Evolutionary conservation across 208 protist species (phyloP).

Genomic region (Paratrypanosoma confusum): DNA sequence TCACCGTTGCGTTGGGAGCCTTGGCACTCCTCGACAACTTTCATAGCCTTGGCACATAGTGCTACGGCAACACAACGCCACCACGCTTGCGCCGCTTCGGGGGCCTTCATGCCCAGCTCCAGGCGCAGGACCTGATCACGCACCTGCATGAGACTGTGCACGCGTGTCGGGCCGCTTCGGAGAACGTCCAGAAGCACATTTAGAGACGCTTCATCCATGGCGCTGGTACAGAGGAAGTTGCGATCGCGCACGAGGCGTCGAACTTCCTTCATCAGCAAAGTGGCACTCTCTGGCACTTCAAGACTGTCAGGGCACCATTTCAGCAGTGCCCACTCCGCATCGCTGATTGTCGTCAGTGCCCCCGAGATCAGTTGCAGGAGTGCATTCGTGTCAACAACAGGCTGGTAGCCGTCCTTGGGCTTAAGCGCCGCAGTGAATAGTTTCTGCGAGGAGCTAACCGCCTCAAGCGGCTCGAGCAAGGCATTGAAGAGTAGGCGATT

Average conservation of each 20-base stretch:
- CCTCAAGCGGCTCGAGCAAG: constrained; percentile 54
- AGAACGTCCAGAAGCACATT: constrained; percentile 16
- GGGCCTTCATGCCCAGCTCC: constrained; percentile 22
- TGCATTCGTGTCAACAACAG: constrained; percentile 70
- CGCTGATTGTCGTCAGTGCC: no score
- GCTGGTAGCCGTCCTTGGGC: constrained; percentile 20
- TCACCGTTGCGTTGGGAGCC: constrained; percentile 15
- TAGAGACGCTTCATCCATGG: constrained; percentile 9
- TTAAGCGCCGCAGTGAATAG: constrained; percentile 40
- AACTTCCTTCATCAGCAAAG: no score
- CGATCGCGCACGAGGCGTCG: constrained; percentile 33
- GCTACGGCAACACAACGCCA: constrained; percentile 77
- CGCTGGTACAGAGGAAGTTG: constrained; percentile 41
- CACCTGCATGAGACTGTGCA: constrained; percentile 26
- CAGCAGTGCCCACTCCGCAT: no score
- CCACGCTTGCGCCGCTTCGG: no score
- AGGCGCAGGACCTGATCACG: constrained; percentile 22
- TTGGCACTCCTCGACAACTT: constrained; percentile 64
- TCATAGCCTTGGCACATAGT: constrained; percentile 64
- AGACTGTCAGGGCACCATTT: no score
- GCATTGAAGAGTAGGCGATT: constrained; percentile 47
- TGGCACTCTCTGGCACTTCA: no score
- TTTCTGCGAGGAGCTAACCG: no score
- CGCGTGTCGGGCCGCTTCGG: constrained; percentile 21
- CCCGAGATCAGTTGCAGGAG: constrained; percentile 52